A percentile compares a stretch with the other conserved stretches of the same genome.
Evolutionary conservation across 1,284 basidiomycete genomes (phyloP).

Genomic region (Ceratobasidium sp.): DNA sequence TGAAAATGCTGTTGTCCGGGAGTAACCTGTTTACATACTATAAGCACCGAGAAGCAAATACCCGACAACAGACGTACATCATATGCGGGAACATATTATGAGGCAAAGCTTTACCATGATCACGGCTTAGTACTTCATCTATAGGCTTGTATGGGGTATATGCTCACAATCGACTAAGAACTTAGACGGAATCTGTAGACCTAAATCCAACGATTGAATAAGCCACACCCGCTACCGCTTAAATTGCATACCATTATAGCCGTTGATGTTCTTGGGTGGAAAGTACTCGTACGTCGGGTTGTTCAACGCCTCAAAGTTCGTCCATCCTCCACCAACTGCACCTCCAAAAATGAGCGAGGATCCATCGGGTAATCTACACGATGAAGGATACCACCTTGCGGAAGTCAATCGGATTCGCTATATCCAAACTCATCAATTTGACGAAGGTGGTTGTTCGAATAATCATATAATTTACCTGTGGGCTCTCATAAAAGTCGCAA

Average conservation of each 20-base stretch:
- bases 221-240: neutral
- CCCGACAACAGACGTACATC: neutral
- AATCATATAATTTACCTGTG: slow-evolving; percentile 48
- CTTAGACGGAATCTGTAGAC: slow-evolving; percentile 54
- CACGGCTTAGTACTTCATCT: neutral
- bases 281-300: slow-evolving; percentile 84
- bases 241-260: slow-evolving; percentile 61
- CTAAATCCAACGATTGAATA: neutral
- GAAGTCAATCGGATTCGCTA: slow-evolving; percentile 68
- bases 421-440: neutral
- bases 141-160: neutral
- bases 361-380: slow-evolving; percentile 72
- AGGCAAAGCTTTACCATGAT: neutral
- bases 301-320: slow-evolving; percentile 77
- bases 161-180: slow-evolving; percentile 58
- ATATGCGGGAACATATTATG: slow-evolving; percentile 22
- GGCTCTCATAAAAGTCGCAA: slow-evolving; percentile 74
- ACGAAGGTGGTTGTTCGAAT: neutral
- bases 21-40: neutral
- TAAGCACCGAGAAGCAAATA: neutral
- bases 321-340: slow-evolving; percentile 80
- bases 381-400: slow-evolving; percentile 80
- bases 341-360: slow-evolving; percentile 84
- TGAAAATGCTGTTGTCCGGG: neutral
- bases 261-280: slow-evolving; percentile 74